A percentile compares a stretch with the other conserved stretches of the same genome.
phyloP scores from a whole-genome alignment of 441 rosid genomes.

The Euphorbia schlechtendalii region DNA sequence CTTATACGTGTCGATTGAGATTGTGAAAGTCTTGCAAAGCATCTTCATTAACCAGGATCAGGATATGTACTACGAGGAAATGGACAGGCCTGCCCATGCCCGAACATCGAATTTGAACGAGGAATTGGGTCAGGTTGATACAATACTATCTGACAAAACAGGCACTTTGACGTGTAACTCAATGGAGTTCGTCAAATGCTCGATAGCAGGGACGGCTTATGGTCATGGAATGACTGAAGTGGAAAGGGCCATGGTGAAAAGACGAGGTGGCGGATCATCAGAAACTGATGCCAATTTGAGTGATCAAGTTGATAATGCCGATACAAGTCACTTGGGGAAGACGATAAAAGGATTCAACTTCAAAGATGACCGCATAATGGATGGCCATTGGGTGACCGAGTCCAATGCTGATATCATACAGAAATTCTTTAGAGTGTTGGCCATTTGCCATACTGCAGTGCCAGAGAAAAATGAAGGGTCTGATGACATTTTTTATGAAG shows the following conservation, averaged over 20 bases:
- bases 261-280: slow-evolving; percentile 24
- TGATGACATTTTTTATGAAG: slow-evolving; percentile 63
- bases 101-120: slow-evolving; percentile 92
- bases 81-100: slow-evolving; percentile 72
- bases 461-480: slow-evolving; percentile 48
- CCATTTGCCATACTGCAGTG: slow-evolving; percentile 82
- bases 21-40: slow-evolving; percentile 85
- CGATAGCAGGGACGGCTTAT: slow-evolving; percentile 66
- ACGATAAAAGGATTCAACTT: slow-evolving; percentile 79
- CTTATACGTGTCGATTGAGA: slow-evolving; percentile 76
- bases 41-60: slow-evolving; percentile 80
- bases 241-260: slow-evolving; percentile 52
- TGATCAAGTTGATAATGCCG: slow-evolving; percentile 18
- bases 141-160: slow-evolving; percentile 83
- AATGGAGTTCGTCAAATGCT: slow-evolving; percentile 92
- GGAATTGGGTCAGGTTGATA: slow-evolving; percentile 89
- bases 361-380: slow-evolving; percentile 64
- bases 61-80: slow-evolving; percentile 72
- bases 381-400: slow-evolving; percentile 65
- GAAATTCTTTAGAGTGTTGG: slow-evolving; percentile 60
- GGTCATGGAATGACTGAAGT: slow-evolving; percentile 83
- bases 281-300: slow-evolving; percentile 28
- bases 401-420: slow-evolving; percentile 46
- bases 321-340: slow-evolving; percentile 22
- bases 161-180: slow-evolving; percentile 93